Percentiles rank a stretch among this genome's conserved stretches.
These are phyloP conservation scores for Opeltia flavorubescens DNA, from an alignment of 495 filamentous ascomycete species.

Conservation along the genomic window DNA sequence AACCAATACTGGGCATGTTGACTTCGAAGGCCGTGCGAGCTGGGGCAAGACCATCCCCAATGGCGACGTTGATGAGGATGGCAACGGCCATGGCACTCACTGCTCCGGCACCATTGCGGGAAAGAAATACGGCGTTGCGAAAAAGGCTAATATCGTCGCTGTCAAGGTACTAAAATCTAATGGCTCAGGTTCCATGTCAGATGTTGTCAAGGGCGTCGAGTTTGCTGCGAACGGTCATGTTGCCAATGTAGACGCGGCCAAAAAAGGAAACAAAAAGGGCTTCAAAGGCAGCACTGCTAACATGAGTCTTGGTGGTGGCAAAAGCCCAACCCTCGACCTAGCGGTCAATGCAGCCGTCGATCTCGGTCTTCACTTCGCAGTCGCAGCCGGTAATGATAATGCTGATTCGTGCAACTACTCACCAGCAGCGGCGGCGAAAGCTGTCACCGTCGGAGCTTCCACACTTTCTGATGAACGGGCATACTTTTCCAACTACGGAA, in stretches of 20 bases:
- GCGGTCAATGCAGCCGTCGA: slow-evolving; percentile 88
- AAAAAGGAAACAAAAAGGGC: slow-evolving; percentile 73
- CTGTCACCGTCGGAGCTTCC: slow-evolving; percentile 92
- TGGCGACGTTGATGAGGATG: slow-evolving; percentile 76
- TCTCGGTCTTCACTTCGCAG: slow-evolving; percentile 89
- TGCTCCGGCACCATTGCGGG: slow-evolving; percentile 96
- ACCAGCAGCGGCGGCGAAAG: slow-evolving; percentile 83
- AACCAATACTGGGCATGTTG: slow-evolving; percentile 83
- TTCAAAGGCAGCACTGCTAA: slow-evolving; percentile 99
- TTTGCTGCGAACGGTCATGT: slow-evolving; percentile 73
- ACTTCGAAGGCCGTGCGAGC: slow-evolving; percentile 87
- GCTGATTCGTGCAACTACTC: slow-evolving; percentile 99
- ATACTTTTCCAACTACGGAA: slow-evolving; percentile 99
- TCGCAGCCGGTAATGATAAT: slow-evolving; percentile 97
- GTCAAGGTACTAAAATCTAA: slow-evolving; percentile 97
- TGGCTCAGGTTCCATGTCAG: slow-evolving; percentile 95
- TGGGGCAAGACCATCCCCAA: slow-evolving; percentile 95
- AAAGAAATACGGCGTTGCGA: slow-evolving; percentile 98
- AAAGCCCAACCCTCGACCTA: slow-evolving; percentile 75
- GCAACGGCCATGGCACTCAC: slow-evolving; percentile 98
- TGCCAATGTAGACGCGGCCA: slow-evolving; percentile 58
- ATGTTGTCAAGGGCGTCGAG: slow-evolving; percentile 97
- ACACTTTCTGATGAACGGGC: slow-evolving; percentile 89
- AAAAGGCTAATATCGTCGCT: slow-evolving; percentile 92
- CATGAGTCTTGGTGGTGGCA: slow-evolving; percentile 97